Conservation (phyloP, 257 asterid species). For the Solanum chiquidenum region DNA sequence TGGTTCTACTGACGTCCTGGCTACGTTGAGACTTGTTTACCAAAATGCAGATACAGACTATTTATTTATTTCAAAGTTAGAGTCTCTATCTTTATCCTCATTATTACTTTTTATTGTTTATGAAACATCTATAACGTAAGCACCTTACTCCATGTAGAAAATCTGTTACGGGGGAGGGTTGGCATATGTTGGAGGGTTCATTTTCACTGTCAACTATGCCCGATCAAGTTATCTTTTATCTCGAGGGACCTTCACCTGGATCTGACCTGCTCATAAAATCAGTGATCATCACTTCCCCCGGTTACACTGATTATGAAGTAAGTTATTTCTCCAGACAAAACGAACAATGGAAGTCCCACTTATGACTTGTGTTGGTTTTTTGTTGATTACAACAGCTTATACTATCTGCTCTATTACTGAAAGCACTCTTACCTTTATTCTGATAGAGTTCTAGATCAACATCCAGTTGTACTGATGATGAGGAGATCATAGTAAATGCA, state of each 20-base stretch:
- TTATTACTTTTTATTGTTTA: not conserved
- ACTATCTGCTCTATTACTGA: not conserved
- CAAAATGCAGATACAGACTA: constrained; percentile 40
- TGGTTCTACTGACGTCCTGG: constrained; percentile 43
- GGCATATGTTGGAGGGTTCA: constrained; percentile 71
- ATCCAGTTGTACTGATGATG: constrained; percentile 28
- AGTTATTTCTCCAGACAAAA: constrained; percentile 9
- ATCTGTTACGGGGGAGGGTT: constrained; percentile 36
- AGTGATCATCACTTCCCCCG: constrained; percentile 35
- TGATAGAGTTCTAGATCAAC: constrained; percentile 23
- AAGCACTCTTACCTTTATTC: not conserved
- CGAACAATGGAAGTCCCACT: not conserved
- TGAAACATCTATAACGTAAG: constrained; percentile 7
- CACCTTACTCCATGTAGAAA: constrained; percentile 29
- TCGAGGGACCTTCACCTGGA: constrained; percentile 94
- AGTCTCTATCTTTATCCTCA: not conserved
- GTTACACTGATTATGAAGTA: constrained; percentile 28
- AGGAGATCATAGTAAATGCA: constrained; percentile 47
- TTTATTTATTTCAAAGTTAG: constrained; percentile 62
- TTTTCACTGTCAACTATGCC: constrained; percentile 58
- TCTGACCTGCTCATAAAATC: constrained; percentile 66
- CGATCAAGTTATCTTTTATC: constrained; percentile 46
- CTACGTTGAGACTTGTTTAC: constrained; percentile 64
- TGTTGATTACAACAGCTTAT: not conserved
- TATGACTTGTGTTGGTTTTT: not conserved